Conservation (phyloP, 2,329 filamentous ascomycete genomes). For the Clathrospora elynae region DNA sequence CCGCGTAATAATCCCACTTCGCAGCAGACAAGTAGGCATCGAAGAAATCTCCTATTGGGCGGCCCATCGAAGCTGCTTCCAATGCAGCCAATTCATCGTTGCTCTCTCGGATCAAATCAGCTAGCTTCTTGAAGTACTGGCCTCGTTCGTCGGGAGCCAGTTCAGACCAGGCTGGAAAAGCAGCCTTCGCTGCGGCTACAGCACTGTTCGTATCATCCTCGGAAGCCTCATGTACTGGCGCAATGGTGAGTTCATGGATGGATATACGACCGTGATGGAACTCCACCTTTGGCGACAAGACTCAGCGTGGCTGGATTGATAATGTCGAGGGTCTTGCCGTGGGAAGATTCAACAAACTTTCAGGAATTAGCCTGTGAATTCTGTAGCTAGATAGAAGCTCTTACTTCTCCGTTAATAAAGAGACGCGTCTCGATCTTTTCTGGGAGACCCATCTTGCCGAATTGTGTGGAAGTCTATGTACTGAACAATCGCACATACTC, state of each 20-base stretch:
- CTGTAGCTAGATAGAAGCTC: not conserved
- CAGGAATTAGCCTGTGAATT: conserved; percentile 7
- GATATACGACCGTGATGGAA: not conserved
- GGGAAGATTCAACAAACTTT: conserved; percentile 39
- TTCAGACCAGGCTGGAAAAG: conserved; percentile 74
- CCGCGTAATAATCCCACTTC: conserved; percentile 78
- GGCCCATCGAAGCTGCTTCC: conserved; percentile 84
- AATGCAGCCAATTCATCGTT: conserved; percentile 80
- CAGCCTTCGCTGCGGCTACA: conserved; percentile 71
- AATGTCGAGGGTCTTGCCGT: conserved; percentile 63
- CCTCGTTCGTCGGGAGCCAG: conserved; percentile 34
- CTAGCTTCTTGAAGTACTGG: conserved; percentile 63
- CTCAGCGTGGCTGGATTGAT: conserved; percentile 82
- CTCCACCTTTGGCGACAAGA: conserved; percentile 75
- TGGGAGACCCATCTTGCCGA: conserved; percentile 32
- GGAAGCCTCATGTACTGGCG: conserved; percentile 43
- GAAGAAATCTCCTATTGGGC: conserved; percentile 78
- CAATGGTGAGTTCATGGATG: conserved; percentile 32
- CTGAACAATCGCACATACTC: not conserved
- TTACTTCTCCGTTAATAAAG: conserved; percentile 45
- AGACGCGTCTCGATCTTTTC: conserved; percentile 42
- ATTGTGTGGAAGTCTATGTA: not conserved
- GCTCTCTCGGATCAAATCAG: conserved; percentile 75
- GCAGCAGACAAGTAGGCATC: conserved; percentile 78
- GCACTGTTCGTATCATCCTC: conserved; percentile 66